Percentiles rank a stretch among this genome's conserved stretches.
These are phyloP conservation scores for Pythium chondricola DNA, from an alignment of 352 stramenopile species.

Conservation along the genomic window DNA sequence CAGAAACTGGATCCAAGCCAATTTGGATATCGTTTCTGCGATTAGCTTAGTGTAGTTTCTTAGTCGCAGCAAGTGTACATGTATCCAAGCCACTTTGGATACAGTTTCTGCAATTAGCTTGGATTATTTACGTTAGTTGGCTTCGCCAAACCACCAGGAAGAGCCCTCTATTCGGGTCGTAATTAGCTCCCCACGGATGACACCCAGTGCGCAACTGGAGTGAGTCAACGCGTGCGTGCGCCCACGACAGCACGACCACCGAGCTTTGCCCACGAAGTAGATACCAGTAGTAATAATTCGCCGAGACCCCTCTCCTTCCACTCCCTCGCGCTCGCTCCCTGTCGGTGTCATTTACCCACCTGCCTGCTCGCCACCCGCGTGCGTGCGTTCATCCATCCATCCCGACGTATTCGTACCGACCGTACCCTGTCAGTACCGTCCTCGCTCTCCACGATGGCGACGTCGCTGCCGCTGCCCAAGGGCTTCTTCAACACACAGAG, in stretches of 20 bases:
- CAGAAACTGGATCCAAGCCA: neutral
- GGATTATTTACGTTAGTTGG: too few species aligned
- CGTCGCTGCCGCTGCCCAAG: conserved; percentile 60
- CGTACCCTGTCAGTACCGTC: neutral
- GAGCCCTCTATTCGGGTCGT: conserved; percentile 1
- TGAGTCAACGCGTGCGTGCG: conserved; percentile 1
- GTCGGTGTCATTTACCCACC: too few species aligned
- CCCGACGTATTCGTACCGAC: too few species aligned
- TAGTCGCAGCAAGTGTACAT: too few species aligned
- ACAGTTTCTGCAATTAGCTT: too few species aligned
- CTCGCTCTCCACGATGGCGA: conserved; percentile 26
- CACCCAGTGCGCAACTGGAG: conserved; percentile 4
- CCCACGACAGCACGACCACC: conserved; percentile 14
- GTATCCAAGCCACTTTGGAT: too few species aligned
- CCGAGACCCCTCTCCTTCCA: too few species aligned
- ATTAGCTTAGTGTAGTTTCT: too few species aligned
- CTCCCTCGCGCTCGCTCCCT: too few species aligned
- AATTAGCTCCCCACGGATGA: conserved; percentile 7
- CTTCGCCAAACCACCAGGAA: too few species aligned
- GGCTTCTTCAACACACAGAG: conserved; percentile 71
- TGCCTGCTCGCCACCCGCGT: too few species aligned
- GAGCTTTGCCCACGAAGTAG: neutral
- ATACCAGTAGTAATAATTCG: neutral
- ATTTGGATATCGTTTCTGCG: neutral
- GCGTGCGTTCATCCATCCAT: too few species aligned